phyloP scores from a whole-genome alignment of 75 land plant genomes.

The Picea sitchensis region DNA sequence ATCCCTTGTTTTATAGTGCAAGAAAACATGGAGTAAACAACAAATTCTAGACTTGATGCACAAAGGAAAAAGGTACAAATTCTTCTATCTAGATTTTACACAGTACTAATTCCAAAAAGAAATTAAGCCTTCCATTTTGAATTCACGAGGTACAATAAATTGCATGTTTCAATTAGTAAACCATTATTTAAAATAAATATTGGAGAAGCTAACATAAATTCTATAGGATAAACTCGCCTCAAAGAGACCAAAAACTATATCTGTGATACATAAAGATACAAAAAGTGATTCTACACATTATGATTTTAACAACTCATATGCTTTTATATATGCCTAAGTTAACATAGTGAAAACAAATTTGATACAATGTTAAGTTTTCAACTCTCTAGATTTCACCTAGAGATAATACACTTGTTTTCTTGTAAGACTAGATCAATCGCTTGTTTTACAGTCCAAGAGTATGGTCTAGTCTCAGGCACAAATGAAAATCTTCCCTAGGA shows the following conservation, averaged over 20 bases:
- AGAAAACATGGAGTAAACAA: too few species aligned
- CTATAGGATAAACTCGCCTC: not conserved
- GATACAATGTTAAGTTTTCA: not conserved
- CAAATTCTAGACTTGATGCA: too few species aligned
- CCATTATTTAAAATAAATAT: not conserved
- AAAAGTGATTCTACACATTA: too few species aligned
- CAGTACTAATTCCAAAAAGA: not conserved
- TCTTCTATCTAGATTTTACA: not conserved
- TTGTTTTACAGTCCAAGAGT: too few species aligned
- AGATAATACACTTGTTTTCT: not conserved
- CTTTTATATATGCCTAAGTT: not conserved
- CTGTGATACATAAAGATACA: not conserved
- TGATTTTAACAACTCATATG: too few species aligned
- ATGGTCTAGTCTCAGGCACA: too few species aligned
- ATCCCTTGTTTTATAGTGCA: not conserved
- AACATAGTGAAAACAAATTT: not conserved
- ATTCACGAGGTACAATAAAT: too few species aligned
- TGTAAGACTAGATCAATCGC: not conserved
- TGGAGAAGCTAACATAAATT: not conserved
- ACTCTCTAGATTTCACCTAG: not conserved
- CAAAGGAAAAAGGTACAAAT: not conserved
- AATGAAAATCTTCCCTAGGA: not conserved
- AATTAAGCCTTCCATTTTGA: too few species aligned
- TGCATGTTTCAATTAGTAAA: too few species aligned
- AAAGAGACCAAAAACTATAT: not conserved